Evolutionary conservation across 345 rosid species (phyloP).

Genomic region (Eucalyptus regnans): DNA sequence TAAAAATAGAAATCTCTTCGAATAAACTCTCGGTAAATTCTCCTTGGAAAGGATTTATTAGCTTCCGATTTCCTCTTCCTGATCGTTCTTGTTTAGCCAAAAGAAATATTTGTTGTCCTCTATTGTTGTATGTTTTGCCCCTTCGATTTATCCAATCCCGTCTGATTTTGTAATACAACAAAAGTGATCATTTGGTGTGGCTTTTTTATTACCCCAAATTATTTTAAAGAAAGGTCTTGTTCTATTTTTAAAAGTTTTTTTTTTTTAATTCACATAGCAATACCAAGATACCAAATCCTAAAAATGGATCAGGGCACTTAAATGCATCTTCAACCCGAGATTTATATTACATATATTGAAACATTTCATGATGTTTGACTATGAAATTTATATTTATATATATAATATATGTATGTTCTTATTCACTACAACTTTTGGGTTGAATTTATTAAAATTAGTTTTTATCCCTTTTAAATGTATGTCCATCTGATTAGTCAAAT

Average conservation of each 20-base stretch:
- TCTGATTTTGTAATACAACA: too few species aligned
- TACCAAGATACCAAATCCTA: not conserved
- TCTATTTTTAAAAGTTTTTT: too few species aligned
- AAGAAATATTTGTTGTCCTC: not conserved
- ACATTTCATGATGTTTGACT: too few species aligned
- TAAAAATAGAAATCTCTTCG: not conserved
- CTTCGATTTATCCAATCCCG: not conserved
- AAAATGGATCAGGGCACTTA: not conserved
- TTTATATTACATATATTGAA: too few species aligned
- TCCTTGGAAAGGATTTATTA: not conserved
- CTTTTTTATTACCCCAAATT: not conserved
- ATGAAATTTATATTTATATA: too few species aligned
- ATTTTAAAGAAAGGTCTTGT: not conserved
- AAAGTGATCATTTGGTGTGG: too few species aligned
- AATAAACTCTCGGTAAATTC: not conserved
- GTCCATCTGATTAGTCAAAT: rapidly evolving
- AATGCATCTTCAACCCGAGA: not conserved
- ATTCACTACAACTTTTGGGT: not conserved
- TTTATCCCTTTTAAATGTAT: not conserved
- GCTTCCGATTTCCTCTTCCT: not conserved
- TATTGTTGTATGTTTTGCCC: not conserved
- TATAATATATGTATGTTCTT: not conserved
- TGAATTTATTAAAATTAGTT: too few species aligned
- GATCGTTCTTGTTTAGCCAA: not conserved
- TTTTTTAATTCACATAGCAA: rapidly evolving